phyloP scores from a whole-genome alignment of 345 rosid genomes.

The Carallia pectinifolia region DNA sequence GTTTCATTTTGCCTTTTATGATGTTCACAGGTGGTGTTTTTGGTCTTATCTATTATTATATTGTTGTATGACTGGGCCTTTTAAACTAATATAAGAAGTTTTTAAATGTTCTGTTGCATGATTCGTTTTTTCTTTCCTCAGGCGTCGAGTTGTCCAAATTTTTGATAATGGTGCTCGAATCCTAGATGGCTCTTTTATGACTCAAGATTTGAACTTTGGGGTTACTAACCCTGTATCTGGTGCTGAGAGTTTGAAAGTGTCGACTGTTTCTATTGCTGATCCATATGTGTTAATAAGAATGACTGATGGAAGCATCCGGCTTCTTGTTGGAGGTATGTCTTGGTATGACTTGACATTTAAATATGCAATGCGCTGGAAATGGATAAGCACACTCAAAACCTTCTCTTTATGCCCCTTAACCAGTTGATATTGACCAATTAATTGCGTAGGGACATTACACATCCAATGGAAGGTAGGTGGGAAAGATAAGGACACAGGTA shows the following conservation, averaged over 20 bases:
- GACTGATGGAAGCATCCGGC: slow-evolving; percentile 84
- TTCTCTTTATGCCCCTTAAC: too few relatives aligned
- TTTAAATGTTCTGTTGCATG: background rate
- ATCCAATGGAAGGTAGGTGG: too few relatives aligned
- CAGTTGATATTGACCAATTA: too few relatives aligned
- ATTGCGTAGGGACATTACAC: too few relatives aligned
- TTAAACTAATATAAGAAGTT: background rate
- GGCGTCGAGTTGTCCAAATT: slow-evolving; percentile 96
- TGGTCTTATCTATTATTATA: background rate
- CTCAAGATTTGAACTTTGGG: slow-evolving; percentile 82
- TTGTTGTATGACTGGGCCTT: background rate
- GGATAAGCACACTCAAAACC: too few relatives aligned
- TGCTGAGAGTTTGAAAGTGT: slow-evolving; percentile 64
- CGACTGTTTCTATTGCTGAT: slow-evolving; percentile 90
- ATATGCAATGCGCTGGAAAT: background rate
- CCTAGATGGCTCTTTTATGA: slow-evolving; percentile 96
- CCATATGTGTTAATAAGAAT: slow-evolving; percentile 84
- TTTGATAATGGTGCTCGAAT: slow-evolving; percentile 89
- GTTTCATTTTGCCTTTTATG: slow-evolving; percentile 3
- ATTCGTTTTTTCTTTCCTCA: slow-evolving; percentile 27
- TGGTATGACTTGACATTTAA: background rate
- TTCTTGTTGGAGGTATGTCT: slow-evolving; percentile 84
- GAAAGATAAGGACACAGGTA: too few relatives aligned
- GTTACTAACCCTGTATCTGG: slow-evolving; percentile 63
- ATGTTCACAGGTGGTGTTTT: background rate